Evolutionary conservation across 2,329 filamentous ascomycete genomes (phyloP).

Genomic region (Sclerotinia subarctica): DNA sequence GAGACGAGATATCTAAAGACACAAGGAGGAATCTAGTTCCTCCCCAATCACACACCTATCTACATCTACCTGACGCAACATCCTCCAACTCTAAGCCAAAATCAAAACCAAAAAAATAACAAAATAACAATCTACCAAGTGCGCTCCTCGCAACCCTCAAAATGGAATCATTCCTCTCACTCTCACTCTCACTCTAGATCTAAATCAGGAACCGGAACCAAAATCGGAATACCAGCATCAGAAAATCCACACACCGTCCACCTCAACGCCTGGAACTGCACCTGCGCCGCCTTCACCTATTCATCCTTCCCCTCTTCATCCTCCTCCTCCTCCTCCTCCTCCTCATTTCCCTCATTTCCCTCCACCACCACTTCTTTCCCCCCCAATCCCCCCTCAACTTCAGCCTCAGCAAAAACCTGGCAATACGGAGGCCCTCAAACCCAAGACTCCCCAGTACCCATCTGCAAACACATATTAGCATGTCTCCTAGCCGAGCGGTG

Average conservation of each 20-base stretch:
- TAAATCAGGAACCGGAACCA: background rate
- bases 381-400: background rate
- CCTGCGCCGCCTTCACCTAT: conserved; percentile 80
- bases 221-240: conserved; percentile 21
- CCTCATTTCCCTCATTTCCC: no score
- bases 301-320: conserved; percentile 54
- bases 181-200: background rate
- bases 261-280: conserved; percentile 79
- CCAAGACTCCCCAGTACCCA: conserved; percentile 45
- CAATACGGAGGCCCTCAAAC: conserved; percentile 47
- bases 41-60: background rate
- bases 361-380: fast-evolving
- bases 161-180: conserved; percentile 27
- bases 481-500: conserved; percentile 72
- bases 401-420: conserved; percentile 22
- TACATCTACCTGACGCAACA: background rate
- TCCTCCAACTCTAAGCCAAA: background rate
- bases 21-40: background rate
- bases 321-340: background rate
- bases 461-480: conserved; percentile 87
- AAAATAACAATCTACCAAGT: conserved; percentile 28
- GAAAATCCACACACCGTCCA: conserved; percentile 64
- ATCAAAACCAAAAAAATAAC: background rate
- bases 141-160: conserved; percentile 36
- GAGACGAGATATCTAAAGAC: background rate